Evolutionary conservation across 371 early-diverging fungal genomes (phyloP).

Genomic region (Dichotomocladium elegans): DNA sequence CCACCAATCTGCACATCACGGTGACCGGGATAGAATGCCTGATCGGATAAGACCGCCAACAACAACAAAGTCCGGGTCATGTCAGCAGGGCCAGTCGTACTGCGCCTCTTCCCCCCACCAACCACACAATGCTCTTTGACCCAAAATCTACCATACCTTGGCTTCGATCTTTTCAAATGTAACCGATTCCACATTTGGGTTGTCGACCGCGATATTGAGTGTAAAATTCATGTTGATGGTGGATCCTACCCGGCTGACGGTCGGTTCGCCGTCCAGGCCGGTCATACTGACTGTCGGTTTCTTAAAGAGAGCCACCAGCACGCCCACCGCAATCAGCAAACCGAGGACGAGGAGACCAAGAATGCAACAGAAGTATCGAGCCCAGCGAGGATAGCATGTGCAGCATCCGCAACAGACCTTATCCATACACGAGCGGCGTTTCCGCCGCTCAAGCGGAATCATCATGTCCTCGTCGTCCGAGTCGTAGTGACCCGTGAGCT

Average conservation of each 20-base stretch:
- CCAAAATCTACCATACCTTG: slow-evolving; percentile 35
- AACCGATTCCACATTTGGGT: slow-evolving; percentile 54
- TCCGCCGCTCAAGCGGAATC: slow-evolving; percentile 7
- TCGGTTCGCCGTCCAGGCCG: slow-evolving; percentile 28
- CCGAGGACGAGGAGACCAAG: slow-evolving; percentile 29
- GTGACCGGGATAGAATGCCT: slow-evolving; percentile 51
- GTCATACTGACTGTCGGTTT: slow-evolving; percentile 29
- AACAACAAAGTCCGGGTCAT: not conserved
- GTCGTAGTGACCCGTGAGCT: slow-evolving; percentile 14
- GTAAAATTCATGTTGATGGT: slow-evolving; percentile 23
- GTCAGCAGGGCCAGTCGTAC: not conserved
- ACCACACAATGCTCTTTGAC: not conserved
- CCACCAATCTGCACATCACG: slow-evolving; percentile 41
- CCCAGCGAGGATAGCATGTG: slow-evolving; percentile 44
- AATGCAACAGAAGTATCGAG: slow-evolving; percentile 32
- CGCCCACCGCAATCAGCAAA: slow-evolving; percentile 34
- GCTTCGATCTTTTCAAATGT: slow-evolving; percentile 53
- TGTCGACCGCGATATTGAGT: slow-evolving; percentile 42
- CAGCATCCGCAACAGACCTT: slow-evolving; percentile 45
- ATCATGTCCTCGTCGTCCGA: slow-evolving; percentile 11
- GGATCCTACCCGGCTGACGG: slow-evolving; percentile 17
- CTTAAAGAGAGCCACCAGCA: slow-evolving; percentile 38
- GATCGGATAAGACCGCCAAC: not conserved
- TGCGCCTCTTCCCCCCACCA: not conserved
- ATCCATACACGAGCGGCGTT: slow-evolving; percentile 30